Base-by-base conservation (phyloP, 371 early-diverging fungal species). In the Amoeboradix gromovi region DNA sequence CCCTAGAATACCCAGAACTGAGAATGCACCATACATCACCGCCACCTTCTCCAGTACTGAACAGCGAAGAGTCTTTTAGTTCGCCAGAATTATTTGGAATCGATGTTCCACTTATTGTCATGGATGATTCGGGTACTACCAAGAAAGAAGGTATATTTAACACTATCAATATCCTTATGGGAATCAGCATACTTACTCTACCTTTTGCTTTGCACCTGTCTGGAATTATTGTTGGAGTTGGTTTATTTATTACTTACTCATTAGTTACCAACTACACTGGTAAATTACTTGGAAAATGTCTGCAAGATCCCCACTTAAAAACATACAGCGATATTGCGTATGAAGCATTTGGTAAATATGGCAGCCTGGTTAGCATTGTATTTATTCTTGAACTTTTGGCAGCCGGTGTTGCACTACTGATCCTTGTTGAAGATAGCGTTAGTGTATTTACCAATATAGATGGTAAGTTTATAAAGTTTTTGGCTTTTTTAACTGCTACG, bases 381-480 rank as follows among this genome's bases (percentile, higher is more conserved):
- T 86, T 86, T 74, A 74, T 81, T 68, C 72, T 82, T 17, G 87
- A 88, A 71, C 75, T 88, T 30, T 74, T 83, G 29, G 82, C 84
- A 17, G 80, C 83, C 69, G 80, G 81, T 72, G 77, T 78, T 17
- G 83, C 82, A 0, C 70, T 81, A 65, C 70, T 82, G 2, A 80
- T 83, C 68, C 71, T 84, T 5, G 71, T 74, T 31, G 79, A 79
- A n/a, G 84, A 83, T 71, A 80, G 80, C 12, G 68, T 84, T 1
- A 78, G 79, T 0, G 31, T 84, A 16, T 74, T 73, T 30, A 80
- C 82, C 0, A 67, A 30, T 1, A 27, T 69, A 22, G 29, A 29
- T 28, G 30, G 68, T 5, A 69, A 69, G 27, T 22, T 67, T 0
- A 66, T 71, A 27, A 77, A 77, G 30, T 1, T 71, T 0, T 30